A percentile compares a stretch with the other conserved stretches of the same genome.
phyloP scores from a whole-genome alignment of 140 eudicot species.

The Oenanthe javanica region DNA sequence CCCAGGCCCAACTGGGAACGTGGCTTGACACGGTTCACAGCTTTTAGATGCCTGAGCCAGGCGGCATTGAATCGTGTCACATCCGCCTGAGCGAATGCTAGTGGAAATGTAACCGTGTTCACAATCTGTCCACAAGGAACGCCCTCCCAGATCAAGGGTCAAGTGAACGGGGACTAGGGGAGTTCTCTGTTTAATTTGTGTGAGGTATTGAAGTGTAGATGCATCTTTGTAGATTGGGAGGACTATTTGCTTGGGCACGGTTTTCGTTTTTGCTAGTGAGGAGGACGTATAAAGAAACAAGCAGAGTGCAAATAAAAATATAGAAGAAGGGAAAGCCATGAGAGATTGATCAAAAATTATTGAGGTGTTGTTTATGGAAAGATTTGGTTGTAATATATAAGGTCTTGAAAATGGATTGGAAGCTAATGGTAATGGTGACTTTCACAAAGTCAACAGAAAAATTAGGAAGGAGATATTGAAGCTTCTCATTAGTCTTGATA shows the following conservation, averaged over 20 bases:
- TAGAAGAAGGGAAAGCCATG: conserved; percentile 10
- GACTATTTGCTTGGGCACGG: conserved; percentile 12
- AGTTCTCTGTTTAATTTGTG: conserved; percentile 17
- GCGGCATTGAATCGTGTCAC: conserved; percentile 7
- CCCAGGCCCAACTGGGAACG: conserved; percentile 12
- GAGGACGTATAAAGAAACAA: not conserved
- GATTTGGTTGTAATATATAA: not conserved
- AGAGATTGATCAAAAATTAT: not conserved
- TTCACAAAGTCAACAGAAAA: not conserved
- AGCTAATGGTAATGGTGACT: not conserved
- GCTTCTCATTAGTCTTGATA: no score
- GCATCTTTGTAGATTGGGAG: conserved; percentile 19
- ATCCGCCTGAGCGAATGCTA: conserved; percentile 10
- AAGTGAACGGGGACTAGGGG: conserved; percentile 11
- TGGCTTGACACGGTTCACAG: not conserved
- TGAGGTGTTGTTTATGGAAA: not conserved
- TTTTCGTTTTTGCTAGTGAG: conserved; percentile 8
- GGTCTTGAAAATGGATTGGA: not conserved
- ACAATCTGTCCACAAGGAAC: conserved; percentile 17
- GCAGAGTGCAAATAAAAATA: not conserved
- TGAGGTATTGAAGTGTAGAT: conserved; percentile 14
- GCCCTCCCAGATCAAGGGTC: conserved; percentile 20
- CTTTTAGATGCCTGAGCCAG: not conserved
- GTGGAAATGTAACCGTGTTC: conserved; percentile 4
- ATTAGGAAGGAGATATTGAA: not conserved